Evolutionary conservation across 441 rosid species (phyloP).

Genomic region (Monsonia emarginata): DNA sequence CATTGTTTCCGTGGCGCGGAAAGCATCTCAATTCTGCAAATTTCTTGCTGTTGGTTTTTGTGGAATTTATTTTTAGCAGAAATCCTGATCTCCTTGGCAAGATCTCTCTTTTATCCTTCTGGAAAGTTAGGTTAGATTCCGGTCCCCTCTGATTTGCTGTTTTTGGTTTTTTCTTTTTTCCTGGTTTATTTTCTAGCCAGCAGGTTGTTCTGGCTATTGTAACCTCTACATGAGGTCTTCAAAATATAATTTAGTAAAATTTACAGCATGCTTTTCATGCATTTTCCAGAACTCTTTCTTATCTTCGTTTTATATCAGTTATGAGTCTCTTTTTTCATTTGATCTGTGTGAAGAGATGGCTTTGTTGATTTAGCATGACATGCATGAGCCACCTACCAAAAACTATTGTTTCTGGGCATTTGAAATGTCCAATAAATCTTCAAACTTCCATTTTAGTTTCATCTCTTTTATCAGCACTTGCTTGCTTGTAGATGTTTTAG

Average conservation of each 20-base stretch:
- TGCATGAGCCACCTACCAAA: background rate
- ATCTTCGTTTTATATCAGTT: background rate
- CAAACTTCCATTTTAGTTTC: no score
- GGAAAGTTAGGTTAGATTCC: background rate
- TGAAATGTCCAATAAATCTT: no score
- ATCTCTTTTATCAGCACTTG: no score
- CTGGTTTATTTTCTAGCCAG: constrained; percentile 3
- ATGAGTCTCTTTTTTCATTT: background rate
- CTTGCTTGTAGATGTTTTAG: no score
- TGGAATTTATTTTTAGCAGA: constrained; percentile 5
- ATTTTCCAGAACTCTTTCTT: background rate
- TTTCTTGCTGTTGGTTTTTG: constrained; percentile 10
- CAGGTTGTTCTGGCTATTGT: constrained; percentile 13
- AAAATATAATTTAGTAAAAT: constrained; percentile 16
- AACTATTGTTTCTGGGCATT: no score
- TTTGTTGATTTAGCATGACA: no score
- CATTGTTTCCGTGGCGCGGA: constrained; percentile 14
- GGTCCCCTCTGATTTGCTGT: background rate
- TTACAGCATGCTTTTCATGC: constrained; percentile 3
- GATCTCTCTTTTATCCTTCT: background rate
- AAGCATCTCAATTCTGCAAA: constrained; percentile 18
- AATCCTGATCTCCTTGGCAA: constrained; percentile 10
- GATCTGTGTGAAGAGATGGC: background rate
- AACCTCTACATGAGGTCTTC: constrained; percentile 14
- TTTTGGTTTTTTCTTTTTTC: background rate